Base-by-base conservation (phyloP, 108 stramenopile species). In the Seminavis robusta region DNA sequence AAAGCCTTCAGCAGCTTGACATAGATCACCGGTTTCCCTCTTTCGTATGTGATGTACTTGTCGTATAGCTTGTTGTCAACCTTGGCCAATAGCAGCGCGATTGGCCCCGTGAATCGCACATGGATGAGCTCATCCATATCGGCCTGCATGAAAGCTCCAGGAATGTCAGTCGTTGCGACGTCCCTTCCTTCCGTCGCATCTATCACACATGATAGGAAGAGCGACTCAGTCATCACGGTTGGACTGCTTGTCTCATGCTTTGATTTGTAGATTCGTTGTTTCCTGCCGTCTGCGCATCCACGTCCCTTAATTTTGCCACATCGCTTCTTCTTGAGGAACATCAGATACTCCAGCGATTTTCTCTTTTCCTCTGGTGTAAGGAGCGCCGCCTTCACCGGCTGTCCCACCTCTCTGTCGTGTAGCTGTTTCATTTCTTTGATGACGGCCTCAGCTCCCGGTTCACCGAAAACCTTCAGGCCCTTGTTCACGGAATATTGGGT, bases 71-170 rank as follows among this genome's bases (percentile, higher is more conserved):
- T 23, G 44, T 23, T 33, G 27, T 31, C 5, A 3, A 29, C 11
- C 23, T 58, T 13, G 23, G 33, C 31, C 2, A 47, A 4, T 26
- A 55, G 2, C 2, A 33, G 20, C 1, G 33, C 51, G 2, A 28
- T 1, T 13, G 6, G 15, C 29, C 67, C 59, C 0, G 42, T 55
- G 2, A 61, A 36, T 33, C 30, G 50, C 25, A 59, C 37, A 10
- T 45, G 45, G 16, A 52, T 41, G 0, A 33, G 30, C 6, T 33
- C 26, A 36, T 65, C 62, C 40, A 51, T 52, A 1, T 62, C 13
- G 17, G 76, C 55, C 24, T 82, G 75, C 4, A 82, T 24, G 53
- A 71, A 83, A 0, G 74, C 71, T 26, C 56, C 60, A 0, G 66
- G 65, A 8, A 83, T 39, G 32, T 83, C 81, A 53, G 44, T 15